Base-by-base conservation (phyloP, 345 rosid species). In the Atalantia buxifolia region DNA sequence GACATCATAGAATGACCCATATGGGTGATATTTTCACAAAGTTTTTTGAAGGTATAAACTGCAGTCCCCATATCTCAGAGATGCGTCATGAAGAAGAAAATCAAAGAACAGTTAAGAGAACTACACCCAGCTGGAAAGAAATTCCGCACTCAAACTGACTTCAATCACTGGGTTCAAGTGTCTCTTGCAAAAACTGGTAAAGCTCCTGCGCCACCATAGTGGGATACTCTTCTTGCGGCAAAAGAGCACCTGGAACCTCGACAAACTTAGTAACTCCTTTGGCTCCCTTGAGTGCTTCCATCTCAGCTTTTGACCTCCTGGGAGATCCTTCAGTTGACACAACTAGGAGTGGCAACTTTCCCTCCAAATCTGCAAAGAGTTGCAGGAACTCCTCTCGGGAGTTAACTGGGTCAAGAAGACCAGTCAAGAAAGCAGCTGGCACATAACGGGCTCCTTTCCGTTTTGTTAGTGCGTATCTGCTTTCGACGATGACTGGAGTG, bases 191-290 rank as follows among this genome's bases (percentile, higher is more conserved):
- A 83, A 93, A 95, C 72, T 63, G 83, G 81, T 83, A 85, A 36
- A 93, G 92, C 82, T 89, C 92, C 60, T 86, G 87, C 9, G 95
- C 93, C 57, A 93, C 93, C 63, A 83, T 66, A 40, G 85, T 45
- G 22, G 95, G 95, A 86, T 90, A 92, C 86, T 95, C 98, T 86
- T 95, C 98, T 73, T 95, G 97, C 61, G 98, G 95, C 80, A 93
- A 80, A 63, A 95, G 95, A 36, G 98, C 94, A 8, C 98, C 98
- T 30, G 90, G 90, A 74, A 92, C 92, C 86, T 89, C 92, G 4
- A 90, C 88, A 75, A 89, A 95, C 80, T 90, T 93, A 55, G 86
- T 85, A 40, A 93, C 94, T 76, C 97, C 97, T 83, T 79, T 86
- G 68, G 90, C 89, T 83, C 89, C 92, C 77, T 73, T 82, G 55